A percentile compares a stretch with the other conserved stretches of the same genome.
Conservation (phyloP, 192 early-diverging fungal genomes). For the Coemansia reversa region DNA sequence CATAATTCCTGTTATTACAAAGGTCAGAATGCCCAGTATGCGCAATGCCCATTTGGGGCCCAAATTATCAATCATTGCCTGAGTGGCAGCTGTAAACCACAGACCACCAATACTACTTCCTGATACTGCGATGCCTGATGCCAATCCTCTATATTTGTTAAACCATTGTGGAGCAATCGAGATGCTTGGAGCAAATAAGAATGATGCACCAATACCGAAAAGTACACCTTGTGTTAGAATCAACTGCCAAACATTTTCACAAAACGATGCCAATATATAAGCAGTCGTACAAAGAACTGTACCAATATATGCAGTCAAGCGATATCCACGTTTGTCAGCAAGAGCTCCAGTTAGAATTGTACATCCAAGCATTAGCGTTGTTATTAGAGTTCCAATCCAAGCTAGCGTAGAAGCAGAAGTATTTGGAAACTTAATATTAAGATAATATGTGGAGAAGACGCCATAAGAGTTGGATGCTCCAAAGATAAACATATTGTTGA, state of each 20-base stretch:
- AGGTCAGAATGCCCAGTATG: conserved; percentile 59
- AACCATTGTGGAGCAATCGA: conserved; percentile 66
- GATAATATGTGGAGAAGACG: conserved; percentile 51
- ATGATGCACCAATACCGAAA: conserved; percentile 58
- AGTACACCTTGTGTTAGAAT: conserved; percentile 67
- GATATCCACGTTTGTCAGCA: conserved; percentile 39
- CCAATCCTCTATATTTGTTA: conserved; percentile 54
- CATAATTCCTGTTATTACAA: conserved; percentile 34
- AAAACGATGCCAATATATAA: conserved; percentile 41
- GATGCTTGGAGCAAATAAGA: conserved; percentile 59
- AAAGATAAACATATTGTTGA: conserved; percentile 55
- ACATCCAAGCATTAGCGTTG: conserved; percentile 30
- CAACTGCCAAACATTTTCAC: conserved; percentile 65
- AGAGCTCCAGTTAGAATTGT: conserved; percentile 41
- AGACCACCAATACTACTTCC: conserved; percentile 64
- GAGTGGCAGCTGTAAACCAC: conserved; percentile 59
- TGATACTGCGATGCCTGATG: conserved; percentile 61
- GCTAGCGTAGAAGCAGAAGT: conserved; percentile 36
- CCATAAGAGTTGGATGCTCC: conserved; percentile 44
- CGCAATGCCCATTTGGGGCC: conserved; percentile 71
- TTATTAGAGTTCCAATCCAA: conserved; percentile 45
- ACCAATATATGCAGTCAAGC: conserved; percentile 30
- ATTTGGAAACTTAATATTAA: conserved; percentile 30
- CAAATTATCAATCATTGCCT: conserved; percentile 59
- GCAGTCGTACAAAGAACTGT: conserved; percentile 35